Evolutionary conservation across 2,329 filamentous ascomycete genomes (phyloP).

Genomic region (Colletotrichum karsti): DNA sequence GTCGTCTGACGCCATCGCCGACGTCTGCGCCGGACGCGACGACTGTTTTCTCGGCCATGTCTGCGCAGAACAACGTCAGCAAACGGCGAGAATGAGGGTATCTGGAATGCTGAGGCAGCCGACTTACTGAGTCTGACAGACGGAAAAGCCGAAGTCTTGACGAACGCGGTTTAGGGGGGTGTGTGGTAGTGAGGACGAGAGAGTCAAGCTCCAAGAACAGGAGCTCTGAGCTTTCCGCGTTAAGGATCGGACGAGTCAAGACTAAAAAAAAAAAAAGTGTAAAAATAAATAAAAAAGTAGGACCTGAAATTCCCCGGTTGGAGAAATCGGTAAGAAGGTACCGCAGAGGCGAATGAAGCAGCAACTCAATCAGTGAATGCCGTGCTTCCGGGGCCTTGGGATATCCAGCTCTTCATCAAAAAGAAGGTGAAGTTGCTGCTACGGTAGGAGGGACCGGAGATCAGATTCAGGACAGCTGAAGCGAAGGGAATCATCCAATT

Average conservation of each 20-base stretch:
- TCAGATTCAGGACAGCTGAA: conserved; percentile 6
- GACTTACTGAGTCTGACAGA: conserved; percentile 8
- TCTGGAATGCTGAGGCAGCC: not conserved
- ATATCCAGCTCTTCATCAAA: conserved; percentile 20
- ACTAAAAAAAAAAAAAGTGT: conserved; percentile 22
- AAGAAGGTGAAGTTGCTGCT: conserved; percentile 1
- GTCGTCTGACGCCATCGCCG: conserved; percentile 64
- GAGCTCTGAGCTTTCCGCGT: conserved; percentile 28
- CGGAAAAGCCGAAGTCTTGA: conserved; percentile 17
- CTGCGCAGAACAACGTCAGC: conserved; percentile 24
- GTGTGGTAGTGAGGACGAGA: not conserved
- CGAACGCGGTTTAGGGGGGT: conserved; percentile 17
- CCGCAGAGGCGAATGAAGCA: conserved; percentile 9
- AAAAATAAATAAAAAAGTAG: conserved; percentile 3
- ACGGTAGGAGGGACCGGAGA: not conserved
- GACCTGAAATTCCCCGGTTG: conserved; percentile 1
- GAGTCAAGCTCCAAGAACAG: conserved; percentile 27
- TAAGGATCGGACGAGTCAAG: conserved; percentile 32
- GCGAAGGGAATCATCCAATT: conserved; percentile 27
- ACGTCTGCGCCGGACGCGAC: conserved; percentile 69
- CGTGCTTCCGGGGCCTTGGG: conserved; percentile 6
- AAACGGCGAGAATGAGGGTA: not conserved
- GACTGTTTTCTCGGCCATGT: conserved; percentile 64
- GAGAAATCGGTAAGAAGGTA: conserved; percentile 14
- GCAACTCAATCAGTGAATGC: conserved; percentile 1